Percentiles rank a stretch among this genome's conserved stretches.
Conservation (phyloP, 192 early-diverging fungal species). For the Rhizophagus clarus region DNA sequence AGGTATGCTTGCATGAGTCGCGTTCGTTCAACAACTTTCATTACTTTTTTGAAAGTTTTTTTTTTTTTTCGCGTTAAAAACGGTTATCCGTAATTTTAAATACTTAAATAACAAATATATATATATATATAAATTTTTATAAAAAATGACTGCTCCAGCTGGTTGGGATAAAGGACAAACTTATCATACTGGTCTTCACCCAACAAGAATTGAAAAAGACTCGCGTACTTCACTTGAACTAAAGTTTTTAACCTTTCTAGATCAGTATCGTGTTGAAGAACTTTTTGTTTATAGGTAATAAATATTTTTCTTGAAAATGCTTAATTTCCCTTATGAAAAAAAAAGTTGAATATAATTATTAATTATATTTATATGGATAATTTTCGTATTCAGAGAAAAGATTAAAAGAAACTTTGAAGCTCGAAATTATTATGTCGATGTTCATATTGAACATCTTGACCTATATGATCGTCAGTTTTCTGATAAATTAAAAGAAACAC, state of each 20-base stretch:
- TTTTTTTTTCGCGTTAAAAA: neutral
- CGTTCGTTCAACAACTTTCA: neutral
- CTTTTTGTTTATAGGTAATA: constrained; percentile 79
- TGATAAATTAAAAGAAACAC: neutral
- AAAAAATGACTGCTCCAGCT: constrained; percentile 42
- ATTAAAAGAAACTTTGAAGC: constrained; percentile 22
- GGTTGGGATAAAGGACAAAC: constrained; percentile 87
- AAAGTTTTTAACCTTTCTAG: constrained; percentile 79
- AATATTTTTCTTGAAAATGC: no score
- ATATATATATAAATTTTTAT: no score
- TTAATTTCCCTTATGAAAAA: no score
- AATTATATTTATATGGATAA: no score
- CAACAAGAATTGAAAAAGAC: constrained; percentile 56
- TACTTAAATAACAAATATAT: no score
- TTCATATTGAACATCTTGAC: constrained; percentile 11
- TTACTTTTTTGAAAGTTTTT: neutral
- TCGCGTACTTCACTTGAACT: constrained; percentile 64
- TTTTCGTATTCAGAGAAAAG: constrained; percentile 27
- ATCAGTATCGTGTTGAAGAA: constrained; percentile 84
- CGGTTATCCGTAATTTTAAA: no score
- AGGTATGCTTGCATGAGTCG: neutral
- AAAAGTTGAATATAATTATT: no score
- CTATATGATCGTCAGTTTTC: neutral
- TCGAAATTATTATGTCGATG: constrained; percentile 4
- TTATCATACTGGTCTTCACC: constrained; percentile 71